Evolutionary conservation across 2,329 filamentous ascomycete genomes (phyloP).

Genomic region (Phyllosticta citribraziliensis): DNA sequence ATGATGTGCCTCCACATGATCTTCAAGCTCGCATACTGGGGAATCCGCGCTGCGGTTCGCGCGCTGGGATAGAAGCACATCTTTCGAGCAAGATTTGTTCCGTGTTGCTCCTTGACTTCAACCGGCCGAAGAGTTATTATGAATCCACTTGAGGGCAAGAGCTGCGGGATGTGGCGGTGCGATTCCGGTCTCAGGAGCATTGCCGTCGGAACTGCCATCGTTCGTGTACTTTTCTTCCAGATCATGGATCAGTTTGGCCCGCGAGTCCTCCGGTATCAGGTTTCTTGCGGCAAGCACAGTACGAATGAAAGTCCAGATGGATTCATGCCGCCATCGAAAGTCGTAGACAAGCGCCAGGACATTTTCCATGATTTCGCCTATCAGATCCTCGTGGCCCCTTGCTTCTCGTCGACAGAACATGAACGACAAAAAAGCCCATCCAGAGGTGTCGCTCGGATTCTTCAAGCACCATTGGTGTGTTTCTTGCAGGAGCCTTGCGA

Average conservation of each 20-base stretch:
- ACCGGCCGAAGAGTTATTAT: neutral
- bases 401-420: constrained; percentile 15
- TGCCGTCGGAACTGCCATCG: neutral
- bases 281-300: constrained; percentile 1
- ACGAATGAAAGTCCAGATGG: constrained; percentile 26
- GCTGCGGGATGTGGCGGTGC: neutral
- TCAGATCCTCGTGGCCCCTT: neutral
- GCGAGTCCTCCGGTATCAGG: neutral
- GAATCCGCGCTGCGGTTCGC: neutral
- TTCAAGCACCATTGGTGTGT: constrained; percentile 23
- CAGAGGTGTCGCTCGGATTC: constrained; percentile 28
- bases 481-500: neutral
- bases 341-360: constrained; percentile 18
- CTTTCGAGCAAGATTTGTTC: neutral
- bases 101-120: neutral
- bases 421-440: constrained; percentile 25
- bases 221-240: neutral
- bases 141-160: neutral
- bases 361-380: constrained; percentile 14
- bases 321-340: constrained; percentile 20
- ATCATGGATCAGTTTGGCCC: neutral
- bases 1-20: neutral
- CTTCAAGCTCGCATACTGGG: neutral
- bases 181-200: neutral
- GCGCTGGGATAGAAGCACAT: neutral